Evolutionary conservation across 2,329 filamentous ascomycete species (phyloP).

Genomic region (Orbilia oligospora): DNA sequence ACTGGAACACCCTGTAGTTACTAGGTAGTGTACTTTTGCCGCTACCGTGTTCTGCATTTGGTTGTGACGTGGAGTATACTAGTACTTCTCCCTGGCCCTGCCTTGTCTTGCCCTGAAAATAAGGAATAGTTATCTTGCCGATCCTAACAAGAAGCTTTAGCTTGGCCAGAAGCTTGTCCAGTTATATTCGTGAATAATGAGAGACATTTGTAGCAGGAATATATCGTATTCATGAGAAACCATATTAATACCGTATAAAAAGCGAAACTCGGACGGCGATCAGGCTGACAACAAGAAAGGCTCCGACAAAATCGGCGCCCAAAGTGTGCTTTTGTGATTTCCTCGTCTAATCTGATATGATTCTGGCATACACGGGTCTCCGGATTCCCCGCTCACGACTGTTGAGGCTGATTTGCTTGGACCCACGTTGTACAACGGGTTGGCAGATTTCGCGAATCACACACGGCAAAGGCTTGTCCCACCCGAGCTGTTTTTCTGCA

Average conservation of each 20-base stretch:
- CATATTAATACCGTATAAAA: background rate
- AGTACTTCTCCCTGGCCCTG: too few relatives aligned
- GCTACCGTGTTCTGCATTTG: background rate
- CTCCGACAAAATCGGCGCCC: background rate
- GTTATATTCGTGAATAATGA: conserved; percentile 2
- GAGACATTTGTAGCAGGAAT: background rate
- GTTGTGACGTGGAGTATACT: background rate
- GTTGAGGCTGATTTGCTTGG: conserved; percentile 18
- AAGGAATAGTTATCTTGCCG: background rate
- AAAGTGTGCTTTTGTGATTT: background rate
- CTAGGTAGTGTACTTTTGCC: too few relatives aligned
- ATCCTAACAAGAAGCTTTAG: background rate
- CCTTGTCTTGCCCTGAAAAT: too few relatives aligned
- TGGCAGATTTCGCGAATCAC: conserved; percentile 2
- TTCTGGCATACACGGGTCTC: background rate
- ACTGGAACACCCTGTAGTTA: background rate
- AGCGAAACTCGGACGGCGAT: background rate
- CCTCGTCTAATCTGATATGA: background rate
- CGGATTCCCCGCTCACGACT: conserved; percentile 12
- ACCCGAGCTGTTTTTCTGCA: conserved; percentile 12
- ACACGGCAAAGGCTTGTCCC: conserved; percentile 9
- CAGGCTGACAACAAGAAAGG: background rate
- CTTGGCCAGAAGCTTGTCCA: background rate
- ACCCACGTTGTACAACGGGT: conserved; percentile 7
- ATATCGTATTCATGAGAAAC: background rate